phyloP scores from a whole-genome alignment of 805 yeast species.

The Wickerhamomyces queroliae region DNA sequence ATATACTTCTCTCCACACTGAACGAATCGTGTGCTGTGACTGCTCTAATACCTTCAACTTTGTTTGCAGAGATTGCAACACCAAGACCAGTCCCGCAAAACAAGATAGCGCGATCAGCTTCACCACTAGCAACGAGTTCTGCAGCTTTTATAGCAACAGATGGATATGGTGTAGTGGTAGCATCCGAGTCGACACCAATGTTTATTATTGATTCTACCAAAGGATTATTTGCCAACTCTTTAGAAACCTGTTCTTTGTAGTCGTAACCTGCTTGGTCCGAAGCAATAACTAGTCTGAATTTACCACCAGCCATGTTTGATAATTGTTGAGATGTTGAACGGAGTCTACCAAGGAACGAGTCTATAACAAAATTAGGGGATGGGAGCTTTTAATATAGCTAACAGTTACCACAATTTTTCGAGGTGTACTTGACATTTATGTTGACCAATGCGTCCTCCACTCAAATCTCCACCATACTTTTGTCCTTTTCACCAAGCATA shows the following conservation, averaged over 20 bases:
- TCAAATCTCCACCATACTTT: too few relatives aligned
- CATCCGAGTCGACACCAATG: not conserved
- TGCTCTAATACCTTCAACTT: not conserved
- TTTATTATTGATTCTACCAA: not conserved
- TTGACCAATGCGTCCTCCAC: too few relatives aligned
- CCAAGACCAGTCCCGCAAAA: not conserved
- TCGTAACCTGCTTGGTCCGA: not conserved
- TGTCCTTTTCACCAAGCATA: too few relatives aligned
- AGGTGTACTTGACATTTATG: too few relatives aligned
- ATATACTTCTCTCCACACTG: slow-evolving; percentile 1
- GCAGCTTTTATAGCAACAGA: slow-evolving; percentile 1
- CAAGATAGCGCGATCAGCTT: not conserved
- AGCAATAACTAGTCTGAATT: not conserved
- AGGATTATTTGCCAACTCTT: not conserved
- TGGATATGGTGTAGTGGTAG: not conserved
- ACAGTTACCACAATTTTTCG: too few relatives aligned
- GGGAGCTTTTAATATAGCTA: too few relatives aligned
- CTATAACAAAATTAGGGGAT: too few relatives aligned
- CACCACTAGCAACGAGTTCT: not conserved
- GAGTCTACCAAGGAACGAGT: too few relatives aligned
- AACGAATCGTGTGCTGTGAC: slow-evolving; percentile 1
- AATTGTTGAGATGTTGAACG: too few relatives aligned
- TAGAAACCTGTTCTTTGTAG: not conserved
- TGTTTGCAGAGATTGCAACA: not conserved
- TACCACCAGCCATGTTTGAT: not conserved